These are phyloP conservation scores for Salix exigua DNA, from an alignment of 345 rosid species.

Conservation along the genomic window DNA sequence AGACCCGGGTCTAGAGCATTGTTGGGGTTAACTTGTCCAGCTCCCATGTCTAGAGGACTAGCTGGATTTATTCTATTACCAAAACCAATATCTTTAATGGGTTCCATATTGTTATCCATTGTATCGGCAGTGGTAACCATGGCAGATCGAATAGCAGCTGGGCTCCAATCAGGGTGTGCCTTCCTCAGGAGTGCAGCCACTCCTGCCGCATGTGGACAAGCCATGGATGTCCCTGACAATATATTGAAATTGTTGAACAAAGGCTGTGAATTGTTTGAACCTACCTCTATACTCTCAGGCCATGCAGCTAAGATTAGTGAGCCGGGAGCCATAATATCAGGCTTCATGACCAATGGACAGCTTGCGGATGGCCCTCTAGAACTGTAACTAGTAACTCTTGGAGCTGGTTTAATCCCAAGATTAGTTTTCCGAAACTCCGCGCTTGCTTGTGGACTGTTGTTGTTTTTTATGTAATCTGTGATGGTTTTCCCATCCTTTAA, in stretches of 20 bases:
- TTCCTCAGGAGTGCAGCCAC: slow-evolving; percentile 47
- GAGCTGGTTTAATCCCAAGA: slow-evolving; percentile 36
- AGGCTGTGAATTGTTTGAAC: neutral
- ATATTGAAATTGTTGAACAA: slow-evolving; percentile 37
- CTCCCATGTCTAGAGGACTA: slow-evolving; percentile 47
- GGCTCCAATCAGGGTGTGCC: slow-evolving; percentile 53
- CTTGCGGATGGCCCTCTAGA: slow-evolving; percentile 60
- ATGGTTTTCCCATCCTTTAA: slow-evolving; percentile 27
- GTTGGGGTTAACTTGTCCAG: slow-evolving; percentile 53
- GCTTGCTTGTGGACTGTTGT: slow-evolving; percentile 29
- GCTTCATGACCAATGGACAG: slow-evolving; percentile 49
- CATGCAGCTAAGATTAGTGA: slow-evolving; percentile 45
- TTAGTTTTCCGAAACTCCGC: slow-evolving; percentile 35
- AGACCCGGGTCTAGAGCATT: slow-evolving; percentile 58
- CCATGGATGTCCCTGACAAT: slow-evolving; percentile 54
- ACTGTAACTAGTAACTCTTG: slow-evolving; percentile 42
- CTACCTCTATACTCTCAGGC: slow-evolving; percentile 31
- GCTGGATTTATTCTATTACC: slow-evolving; percentile 19
- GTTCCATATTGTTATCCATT: slow-evolving; percentile 22
- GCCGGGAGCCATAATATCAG: slow-evolving; percentile 56
- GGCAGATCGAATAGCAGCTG: slow-evolving; percentile 58
- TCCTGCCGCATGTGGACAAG: slow-evolving; percentile 56
- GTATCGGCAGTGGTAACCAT: slow-evolving; percentile 50
- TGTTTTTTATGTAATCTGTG: slow-evolving; percentile 35
- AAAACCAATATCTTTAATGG: slow-evolving; percentile 24